A percentile compares a stretch with the other conserved stretches of the same genome.
Conservation (phyloP, 176 grass and related monocot genomes). For the Oryza brachyantha region DNA sequence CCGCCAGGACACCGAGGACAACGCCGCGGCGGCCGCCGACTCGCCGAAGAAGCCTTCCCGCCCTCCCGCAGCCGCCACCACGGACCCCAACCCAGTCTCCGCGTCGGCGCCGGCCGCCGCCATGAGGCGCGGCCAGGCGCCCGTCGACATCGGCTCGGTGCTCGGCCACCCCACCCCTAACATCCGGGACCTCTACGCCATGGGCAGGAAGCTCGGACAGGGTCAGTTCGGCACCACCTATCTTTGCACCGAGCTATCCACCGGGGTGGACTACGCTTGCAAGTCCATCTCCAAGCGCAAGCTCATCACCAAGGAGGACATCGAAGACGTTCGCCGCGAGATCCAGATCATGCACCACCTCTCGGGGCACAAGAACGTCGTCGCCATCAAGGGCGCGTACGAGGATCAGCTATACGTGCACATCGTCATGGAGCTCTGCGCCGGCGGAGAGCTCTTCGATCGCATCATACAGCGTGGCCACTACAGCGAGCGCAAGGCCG, state of each 20-base stretch:
- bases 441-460: constrained; percentile 93
- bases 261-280: constrained; percentile 75
- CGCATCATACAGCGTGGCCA: constrained; percentile 89
- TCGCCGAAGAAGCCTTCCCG: constrained; percentile 49
- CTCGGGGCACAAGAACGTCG: constrained; percentile 76
- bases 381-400: constrained; percentile 92
- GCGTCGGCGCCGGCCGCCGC: constrained; percentile 26
- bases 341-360: constrained; percentile 99
- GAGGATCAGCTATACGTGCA: constrained; percentile 88
- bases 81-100: constrained; percentile 31
- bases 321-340: constrained; percentile 98
- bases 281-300: constrained; percentile 98
- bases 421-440: constrained; percentile 99
- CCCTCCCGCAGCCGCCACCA: constrained; percentile 16
- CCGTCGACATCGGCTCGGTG: constrained; percentile 52
- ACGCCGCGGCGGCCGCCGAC: constrained; percentile 13
- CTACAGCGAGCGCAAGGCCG: constrained; percentile 98
- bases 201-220: constrained; percentile 80
- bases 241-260: constrained; percentile 83
- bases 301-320: constrained; percentile 86
- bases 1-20: constrained; percentile 39
- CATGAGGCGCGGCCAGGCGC: constrained; percentile 45
- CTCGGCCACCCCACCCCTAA: constrained; percentile 74
- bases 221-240: constrained; percentile 94
- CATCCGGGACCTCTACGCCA: constrained; percentile 68